Base-by-base conservation (phyloP, 768 basidiomycete species). In the Hypholoma fasciculare region DNA sequence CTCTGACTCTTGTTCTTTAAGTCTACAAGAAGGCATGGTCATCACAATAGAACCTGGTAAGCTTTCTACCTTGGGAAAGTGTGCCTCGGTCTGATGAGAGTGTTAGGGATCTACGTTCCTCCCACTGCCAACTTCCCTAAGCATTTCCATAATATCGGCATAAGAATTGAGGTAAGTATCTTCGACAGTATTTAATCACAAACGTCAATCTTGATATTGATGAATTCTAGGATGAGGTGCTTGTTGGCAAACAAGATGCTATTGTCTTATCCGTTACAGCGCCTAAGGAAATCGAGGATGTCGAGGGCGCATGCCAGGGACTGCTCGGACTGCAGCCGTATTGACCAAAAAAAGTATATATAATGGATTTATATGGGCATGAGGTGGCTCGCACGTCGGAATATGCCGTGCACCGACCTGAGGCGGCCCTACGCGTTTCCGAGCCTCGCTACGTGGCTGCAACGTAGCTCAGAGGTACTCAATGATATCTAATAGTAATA, bases 21-120 rank as follows among this genome's bases (percentile, higher is more conserved):
- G 94, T 23, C 70, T 98, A 55, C 81, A 86, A 60, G 79, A 81
- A 7, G 95, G 95, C 0, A 97, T 94, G 86, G 92, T 97, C 7
- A 85, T 97, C 44, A 97, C 96, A 0, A 82, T 98, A 58, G 96
- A 97, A 67, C 94, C 93, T 58, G 92, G 90, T 86, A 63, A 49
- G 72, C 62, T 52, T 50, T 26, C 16, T 12, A 13, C 11, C 19
- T 49, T 13, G 59, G 17, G 6, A 7, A 7, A 23, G 20, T 34
- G 37, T 8, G 7, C 36, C 48, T 40, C 30, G 9, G 9, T 7
- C 30, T 34, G 30, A 34, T 9, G 6, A 49, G 46, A 50, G 59
- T 67, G 40, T 3, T 37, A 82, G 94, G 92, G 1, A 81, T 96
- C 34, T 98, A 97, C 67, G 92, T 99, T 39, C 97, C 96, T 3